phyloP scores from a whole-genome alignment of 345 rosid species.

The Populus euphratica region DNA sequence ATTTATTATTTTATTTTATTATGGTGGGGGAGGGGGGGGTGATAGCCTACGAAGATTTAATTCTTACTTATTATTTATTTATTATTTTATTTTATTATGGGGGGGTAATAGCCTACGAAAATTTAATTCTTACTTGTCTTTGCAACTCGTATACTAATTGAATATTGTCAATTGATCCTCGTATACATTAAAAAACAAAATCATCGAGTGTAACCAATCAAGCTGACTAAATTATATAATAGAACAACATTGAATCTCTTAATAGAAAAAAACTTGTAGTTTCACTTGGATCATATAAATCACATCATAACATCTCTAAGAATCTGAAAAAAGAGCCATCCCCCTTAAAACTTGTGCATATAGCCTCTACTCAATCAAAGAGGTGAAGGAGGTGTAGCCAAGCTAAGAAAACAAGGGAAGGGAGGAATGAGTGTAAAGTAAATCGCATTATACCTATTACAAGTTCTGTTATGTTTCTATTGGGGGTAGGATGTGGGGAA shows the following conservation, averaged over 20 bases:
- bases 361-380: not conserved
- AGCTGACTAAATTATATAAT: not conserved
- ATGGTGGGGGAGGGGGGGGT: too few relatives aligned
- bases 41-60: not conserved
- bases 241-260: not conserved
- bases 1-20: too few relatives aligned
- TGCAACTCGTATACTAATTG: not conserved
- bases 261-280: not conserved
- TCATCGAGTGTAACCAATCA: not conserved
- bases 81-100: too few relatives aligned
- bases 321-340: not conserved
- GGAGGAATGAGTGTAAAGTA: not conserved
- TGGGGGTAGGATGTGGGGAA: not conserved
- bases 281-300: not conserved
- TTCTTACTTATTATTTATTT: not conserved
- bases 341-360: not conserved
- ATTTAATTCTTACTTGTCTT: not conserved
- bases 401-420: not conserved
- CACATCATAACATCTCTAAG: not conserved
- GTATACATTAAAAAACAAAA: not conserved
- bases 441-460: too few relatives aligned
- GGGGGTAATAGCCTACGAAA: too few relatives aligned
- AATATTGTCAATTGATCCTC: not conserved
- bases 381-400: not conserved
- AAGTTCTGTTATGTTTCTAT: too few relatives aligned